A percentile compares a stretch with the other conserved stretches of the same genome.
Evolutionary conservation across 208 protist species (phyloP).

Genomic region (Naegleria gruberi): DNA sequence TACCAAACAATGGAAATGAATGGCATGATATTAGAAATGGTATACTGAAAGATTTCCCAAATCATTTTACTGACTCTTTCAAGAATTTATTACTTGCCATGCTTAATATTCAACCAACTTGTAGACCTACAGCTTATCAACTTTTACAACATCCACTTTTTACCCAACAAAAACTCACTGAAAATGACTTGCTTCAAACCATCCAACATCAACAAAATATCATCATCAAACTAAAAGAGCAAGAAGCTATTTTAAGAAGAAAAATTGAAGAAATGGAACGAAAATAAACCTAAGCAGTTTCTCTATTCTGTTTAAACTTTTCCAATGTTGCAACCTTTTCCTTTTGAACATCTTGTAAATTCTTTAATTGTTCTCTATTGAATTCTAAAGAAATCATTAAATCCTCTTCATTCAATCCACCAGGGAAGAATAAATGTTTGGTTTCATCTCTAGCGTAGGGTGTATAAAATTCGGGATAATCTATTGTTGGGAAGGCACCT

Average conservation of each 20-base stretch:
- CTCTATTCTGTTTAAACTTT: neutral
- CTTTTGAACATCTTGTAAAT: neutral
- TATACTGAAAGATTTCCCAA: neutral
- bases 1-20: conserved; percentile 24
- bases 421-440: neutral
- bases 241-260: neutral
- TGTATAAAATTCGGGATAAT: neutral
- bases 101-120: neutral
- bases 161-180: neutral
- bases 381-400: neutral
- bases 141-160: neutral
- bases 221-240: neutral
- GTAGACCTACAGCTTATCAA: conserved; percentile 6
- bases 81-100: neutral
- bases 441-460: neutral
- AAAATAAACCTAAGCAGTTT: neutral
- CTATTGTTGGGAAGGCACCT: neutral
- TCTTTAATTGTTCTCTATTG: neutral
- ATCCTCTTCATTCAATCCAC: neutral
- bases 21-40: conserved; percentile 31
- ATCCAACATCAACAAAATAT: neutral
- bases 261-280: neutral
- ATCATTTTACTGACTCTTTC: neutral
- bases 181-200: neutral
- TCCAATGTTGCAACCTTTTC: neutral